Evolutionary conservation across 1,284 basidiomycete genomes (phyloP).

Genomic region (Fomitopsis palustris): DNA sequence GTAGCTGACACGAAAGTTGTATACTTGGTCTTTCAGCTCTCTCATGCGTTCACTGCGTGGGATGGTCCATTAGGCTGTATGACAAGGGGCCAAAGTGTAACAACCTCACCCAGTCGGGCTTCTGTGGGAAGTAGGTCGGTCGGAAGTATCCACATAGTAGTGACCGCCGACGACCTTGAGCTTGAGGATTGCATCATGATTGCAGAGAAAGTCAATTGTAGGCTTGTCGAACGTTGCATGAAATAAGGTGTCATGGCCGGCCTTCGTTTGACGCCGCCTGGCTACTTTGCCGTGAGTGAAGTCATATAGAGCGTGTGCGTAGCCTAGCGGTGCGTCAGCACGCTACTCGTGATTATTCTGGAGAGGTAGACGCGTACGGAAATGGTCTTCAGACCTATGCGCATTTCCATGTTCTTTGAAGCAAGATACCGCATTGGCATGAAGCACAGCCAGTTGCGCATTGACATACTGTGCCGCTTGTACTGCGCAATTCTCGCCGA

Average conservation of each 20-base stretch:
- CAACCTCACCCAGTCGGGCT: constrained; percentile 8
- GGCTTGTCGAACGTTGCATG: constrained; percentile 22
- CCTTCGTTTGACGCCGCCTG: background rate
- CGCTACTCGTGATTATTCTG: background rate
- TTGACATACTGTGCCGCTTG: constrained; percentile 28
- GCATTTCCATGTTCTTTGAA: constrained; percentile 16
- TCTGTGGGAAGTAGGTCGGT: constrained; percentile 1
- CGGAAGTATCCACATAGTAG: constrained; percentile 16
- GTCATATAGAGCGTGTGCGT: constrained; percentile 19
- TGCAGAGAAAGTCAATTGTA: constrained; percentile 25
- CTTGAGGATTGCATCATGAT: constrained; percentile 24
- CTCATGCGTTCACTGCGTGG: constrained; percentile 8
- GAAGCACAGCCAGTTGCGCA: constrained; percentile 25
- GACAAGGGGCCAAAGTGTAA: background rate
- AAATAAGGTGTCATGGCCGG: constrained; percentile 17
- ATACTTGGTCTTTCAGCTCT: background rate
- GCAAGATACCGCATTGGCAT: constrained; percentile 24
- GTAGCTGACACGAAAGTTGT: constrained; percentile 6
- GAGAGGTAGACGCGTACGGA: constrained; percentile 5
- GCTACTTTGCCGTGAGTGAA: constrained; percentile 14
- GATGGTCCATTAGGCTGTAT: background rate
- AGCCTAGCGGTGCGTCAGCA: constrained; percentile 3
- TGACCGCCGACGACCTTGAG: constrained; percentile 22
- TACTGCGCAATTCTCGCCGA: constrained; percentile 27
- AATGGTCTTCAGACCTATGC: constrained; percentile 11